phyloP scores from a whole-genome alignment of 1,284 basidiomycete species.

The Tylopilus sp. region DNA sequence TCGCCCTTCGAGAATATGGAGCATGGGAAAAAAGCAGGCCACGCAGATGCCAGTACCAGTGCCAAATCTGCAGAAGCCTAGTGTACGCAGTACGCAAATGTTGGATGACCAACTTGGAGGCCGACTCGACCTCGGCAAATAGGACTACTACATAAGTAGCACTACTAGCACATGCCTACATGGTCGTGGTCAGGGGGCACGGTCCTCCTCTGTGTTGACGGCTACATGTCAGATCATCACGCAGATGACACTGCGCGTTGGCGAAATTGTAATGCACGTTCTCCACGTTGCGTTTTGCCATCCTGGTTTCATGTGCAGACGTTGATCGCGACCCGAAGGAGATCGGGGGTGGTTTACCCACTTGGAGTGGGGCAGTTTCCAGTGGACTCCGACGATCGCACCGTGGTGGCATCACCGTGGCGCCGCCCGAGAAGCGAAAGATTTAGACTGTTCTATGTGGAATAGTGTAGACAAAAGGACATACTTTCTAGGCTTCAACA shows the following conservation, averaged over 20 bases:
- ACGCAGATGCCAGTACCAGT: background rate
- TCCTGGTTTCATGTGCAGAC: background rate
- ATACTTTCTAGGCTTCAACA: background rate
- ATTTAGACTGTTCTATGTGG: background rate
- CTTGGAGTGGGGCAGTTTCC: background rate
- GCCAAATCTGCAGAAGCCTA: too few relatives aligned
- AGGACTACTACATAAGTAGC: background rate
- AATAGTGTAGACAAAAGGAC: background rate
- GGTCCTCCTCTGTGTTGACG: background rate
- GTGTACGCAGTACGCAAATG: background rate
- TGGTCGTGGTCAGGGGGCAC: background rate
- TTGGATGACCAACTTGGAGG: background rate
- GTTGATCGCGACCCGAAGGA: background rate
- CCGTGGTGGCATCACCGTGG: background rate
- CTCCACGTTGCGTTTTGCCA: background rate
- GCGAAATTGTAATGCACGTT: background rate
- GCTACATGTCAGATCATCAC: too few relatives aligned
- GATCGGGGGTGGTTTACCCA: background rate
- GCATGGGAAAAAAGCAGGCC: background rate
- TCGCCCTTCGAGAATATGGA: background rate
- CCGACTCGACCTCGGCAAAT: background rate
- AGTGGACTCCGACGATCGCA: background rate
- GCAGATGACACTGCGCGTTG: too few relatives aligned
- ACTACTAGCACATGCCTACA: too few relatives aligned
- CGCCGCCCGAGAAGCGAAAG: background rate